phyloP scores from a whole-genome alignment of 2,329 filamentous ascomycete species.

The Penicillium sp. region DNA sequence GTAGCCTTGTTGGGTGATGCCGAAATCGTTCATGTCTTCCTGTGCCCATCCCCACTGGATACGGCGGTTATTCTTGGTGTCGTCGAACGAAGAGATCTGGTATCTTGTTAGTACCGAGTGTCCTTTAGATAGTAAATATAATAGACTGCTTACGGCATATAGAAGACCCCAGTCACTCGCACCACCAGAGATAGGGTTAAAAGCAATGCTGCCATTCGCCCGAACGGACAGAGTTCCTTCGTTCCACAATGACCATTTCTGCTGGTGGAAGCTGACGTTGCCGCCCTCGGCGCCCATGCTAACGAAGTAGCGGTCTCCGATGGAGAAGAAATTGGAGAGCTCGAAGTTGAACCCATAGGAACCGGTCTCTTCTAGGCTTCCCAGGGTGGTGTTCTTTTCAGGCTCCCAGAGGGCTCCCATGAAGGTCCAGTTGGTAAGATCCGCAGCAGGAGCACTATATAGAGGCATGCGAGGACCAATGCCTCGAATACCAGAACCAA shows the following conservation, averaged over 20 bases:
- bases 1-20: slow-evolving; percentile 12
- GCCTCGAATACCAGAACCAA: slow-evolving; percentile 14
- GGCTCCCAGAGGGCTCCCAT: slow-evolving; percentile 18
- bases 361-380: slow-evolving; percentile 11
- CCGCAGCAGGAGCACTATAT: slow-evolving; percentile 10
- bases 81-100: slow-evolving; percentile 14
- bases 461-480: slow-evolving; percentile 15
- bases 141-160: slow-evolving; percentile 11
- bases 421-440: slow-evolving; percentile 16
- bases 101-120: neutral
- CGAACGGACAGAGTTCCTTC: slow-evolving; percentile 14
- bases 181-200: slow-evolving; percentile 14
- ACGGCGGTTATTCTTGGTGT: slow-evolving; percentile 15
- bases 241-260: slow-evolving; percentile 15
- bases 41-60: slow-evolving; percentile 18
- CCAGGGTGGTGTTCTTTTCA: slow-evolving; percentile 12
- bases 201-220: slow-evolving; percentile 13
- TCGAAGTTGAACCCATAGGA: slow-evolving; percentile 19
- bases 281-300: slow-evolving; percentile 18
- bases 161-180: slow-evolving; percentile 13
- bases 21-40: slow-evolving; percentile 15
- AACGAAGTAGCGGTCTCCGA: slow-evolving; percentile 15
- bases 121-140: neutral
- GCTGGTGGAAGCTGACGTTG: slow-evolving; percentile 13
- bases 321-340: slow-evolving; percentile 16